Percentiles rank a stretch among this genome's conserved stretches.
Evolutionary conservation across 495 filamentous ascomycete genomes (phyloP).

Genomic region (Umbilicaria muhlenbergii): DNA sequence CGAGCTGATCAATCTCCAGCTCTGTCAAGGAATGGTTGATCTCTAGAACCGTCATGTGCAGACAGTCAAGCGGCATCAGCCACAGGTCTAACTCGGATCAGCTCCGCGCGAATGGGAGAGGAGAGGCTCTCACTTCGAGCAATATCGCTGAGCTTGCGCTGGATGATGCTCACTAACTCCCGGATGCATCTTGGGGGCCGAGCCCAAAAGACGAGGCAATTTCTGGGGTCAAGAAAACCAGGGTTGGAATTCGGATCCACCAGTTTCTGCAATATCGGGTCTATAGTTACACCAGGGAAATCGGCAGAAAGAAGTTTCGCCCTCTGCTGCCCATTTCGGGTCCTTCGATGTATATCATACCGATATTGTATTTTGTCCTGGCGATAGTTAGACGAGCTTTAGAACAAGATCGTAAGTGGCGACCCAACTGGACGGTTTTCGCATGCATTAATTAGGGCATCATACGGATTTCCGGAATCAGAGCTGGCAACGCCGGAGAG

Average conservation of each 20-base stretch:
- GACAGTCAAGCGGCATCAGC: conserved; percentile 59
- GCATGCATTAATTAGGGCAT: conserved; percentile 51
- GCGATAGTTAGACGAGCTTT: background rate
- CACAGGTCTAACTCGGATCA: conserved; percentile 48
- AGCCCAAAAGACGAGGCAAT: conserved; percentile 81
- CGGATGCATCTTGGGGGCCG: conserved; percentile 58
- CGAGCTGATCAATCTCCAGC: conserved; percentile 42
- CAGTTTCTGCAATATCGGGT: conserved; percentile 57
- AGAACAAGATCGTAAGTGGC: background rate
- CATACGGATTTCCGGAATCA: conserved; percentile 53
- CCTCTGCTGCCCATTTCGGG: conserved; percentile 55
- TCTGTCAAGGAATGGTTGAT: conserved; percentile 53
- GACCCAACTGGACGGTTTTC: conserved; percentile 38
- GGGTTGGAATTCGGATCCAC: conserved; percentile 42
- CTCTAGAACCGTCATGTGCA: conserved; percentile 81
- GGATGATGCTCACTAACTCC: conserved; percentile 48
- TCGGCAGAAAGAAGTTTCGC: conserved; percentile 47
- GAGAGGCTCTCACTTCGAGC: conserved; percentile 43
- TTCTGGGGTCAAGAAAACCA: conserved; percentile 50
- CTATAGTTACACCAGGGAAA: conserved; percentile 58
- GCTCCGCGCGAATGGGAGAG: background rate
- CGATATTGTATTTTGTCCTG: conserved; percentile 54
- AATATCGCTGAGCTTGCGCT: conserved; percentile 42
- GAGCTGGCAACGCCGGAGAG: conserved; percentile 31
- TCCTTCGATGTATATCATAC: conserved; percentile 57